Evolutionary conservation across 495 filamentous ascomycete genomes (phyloP).

Genomic region (Eremomyces bilateralis): DNA sequence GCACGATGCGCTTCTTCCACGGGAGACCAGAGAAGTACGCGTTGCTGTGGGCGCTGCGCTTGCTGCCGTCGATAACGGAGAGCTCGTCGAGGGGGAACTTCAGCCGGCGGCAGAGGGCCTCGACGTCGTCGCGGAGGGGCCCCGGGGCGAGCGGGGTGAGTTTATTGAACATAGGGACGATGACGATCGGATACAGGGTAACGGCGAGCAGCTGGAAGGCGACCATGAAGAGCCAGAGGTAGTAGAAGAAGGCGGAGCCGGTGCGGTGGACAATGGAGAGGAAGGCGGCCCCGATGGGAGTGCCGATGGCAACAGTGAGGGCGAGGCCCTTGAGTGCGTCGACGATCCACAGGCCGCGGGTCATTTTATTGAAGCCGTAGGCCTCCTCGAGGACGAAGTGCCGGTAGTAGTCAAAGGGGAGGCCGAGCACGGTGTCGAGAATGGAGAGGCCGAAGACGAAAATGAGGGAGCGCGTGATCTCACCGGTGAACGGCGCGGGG

Average conservation of each 20-base stretch:
- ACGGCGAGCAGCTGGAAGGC: conserved; percentile 80
- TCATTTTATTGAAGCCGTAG: conserved; percentile 98
- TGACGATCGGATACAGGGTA: conserved; percentile 85
- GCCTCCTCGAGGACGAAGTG: conserved; percentile 91
- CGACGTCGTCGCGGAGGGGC: conserved; percentile 66
- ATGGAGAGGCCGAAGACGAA: conserved; percentile 79
- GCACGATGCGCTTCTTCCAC: conserved; percentile 99
- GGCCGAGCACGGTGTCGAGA: conserved; percentile 48
- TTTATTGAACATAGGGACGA: conserved; percentile 95
- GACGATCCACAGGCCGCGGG: conserved; percentile 63
- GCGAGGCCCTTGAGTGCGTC: conserved; percentile 84
- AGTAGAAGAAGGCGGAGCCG: conserved; percentile 86
- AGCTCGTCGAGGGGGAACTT: conserved; percentile 82
- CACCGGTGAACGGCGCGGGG: conserved; percentile 61
- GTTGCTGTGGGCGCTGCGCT: conserved; percentile 90
- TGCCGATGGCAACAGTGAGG: conserved; percentile 53
- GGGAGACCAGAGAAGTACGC: conserved; percentile 96
- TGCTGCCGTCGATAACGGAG: conserved; percentile 92
- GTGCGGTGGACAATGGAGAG: conserved; percentile 81
- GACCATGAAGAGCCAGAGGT: conserved; percentile 82
- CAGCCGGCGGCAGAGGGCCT: conserved; percentile 60
- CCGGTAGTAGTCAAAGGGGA: conserved; percentile 76
- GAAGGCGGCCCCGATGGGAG: conserved; percentile 76
- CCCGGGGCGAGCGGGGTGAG: conserved; percentile 79
- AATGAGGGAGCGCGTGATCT: conserved; percentile 80